Evolutionary conservation across 176 grass and related monocot genomes (phyloP).

Genomic region (Hyparrhenia diplandra): DNA sequence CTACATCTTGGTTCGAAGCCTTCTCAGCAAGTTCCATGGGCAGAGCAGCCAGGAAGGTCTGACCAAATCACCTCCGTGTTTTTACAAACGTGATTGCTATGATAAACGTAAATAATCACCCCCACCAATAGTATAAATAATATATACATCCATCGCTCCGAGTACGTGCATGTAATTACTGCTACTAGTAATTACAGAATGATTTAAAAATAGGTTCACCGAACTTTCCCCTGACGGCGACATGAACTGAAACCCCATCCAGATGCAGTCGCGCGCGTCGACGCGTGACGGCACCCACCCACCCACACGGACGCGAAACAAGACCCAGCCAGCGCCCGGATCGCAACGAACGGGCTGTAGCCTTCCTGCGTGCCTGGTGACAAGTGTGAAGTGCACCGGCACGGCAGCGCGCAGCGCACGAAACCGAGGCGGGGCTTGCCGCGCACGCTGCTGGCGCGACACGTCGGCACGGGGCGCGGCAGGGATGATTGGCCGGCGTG

Average conservation of each 20-base stretch:
- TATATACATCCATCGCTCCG: not conserved
- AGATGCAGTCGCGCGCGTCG: constrained; percentile 17
- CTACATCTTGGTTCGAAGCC: not conserved
- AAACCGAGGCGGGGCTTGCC: constrained; percentile 7
- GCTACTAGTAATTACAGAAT: not conserved
- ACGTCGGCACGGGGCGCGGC: not conserved
- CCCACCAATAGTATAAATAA: too few species aligned
- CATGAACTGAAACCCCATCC: too few species aligned
- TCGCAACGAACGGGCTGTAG: too few species aligned
- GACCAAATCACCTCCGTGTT: not conserved
- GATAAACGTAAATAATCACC: too few species aligned
- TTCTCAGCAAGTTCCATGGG: not conserved
- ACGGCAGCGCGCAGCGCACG: not conserved
- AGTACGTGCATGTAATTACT: not conserved
- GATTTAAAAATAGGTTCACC: not conserved
- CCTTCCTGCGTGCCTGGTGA: not conserved
- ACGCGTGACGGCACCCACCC: not conserved
- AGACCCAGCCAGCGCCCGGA: too few species aligned
- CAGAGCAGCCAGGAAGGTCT: not conserved
- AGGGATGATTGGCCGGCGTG: not conserved
- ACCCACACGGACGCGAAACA: not conserved
- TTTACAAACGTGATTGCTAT: constrained; percentile 1
- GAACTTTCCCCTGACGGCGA: not conserved
- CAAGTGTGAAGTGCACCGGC: constrained; percentile 23
- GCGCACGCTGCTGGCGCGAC: constrained; percentile 22